phyloP scores from a whole-genome alignment of 2,329 filamentous ascomycete genomes.

The Cercospora citrullina region DNA sequence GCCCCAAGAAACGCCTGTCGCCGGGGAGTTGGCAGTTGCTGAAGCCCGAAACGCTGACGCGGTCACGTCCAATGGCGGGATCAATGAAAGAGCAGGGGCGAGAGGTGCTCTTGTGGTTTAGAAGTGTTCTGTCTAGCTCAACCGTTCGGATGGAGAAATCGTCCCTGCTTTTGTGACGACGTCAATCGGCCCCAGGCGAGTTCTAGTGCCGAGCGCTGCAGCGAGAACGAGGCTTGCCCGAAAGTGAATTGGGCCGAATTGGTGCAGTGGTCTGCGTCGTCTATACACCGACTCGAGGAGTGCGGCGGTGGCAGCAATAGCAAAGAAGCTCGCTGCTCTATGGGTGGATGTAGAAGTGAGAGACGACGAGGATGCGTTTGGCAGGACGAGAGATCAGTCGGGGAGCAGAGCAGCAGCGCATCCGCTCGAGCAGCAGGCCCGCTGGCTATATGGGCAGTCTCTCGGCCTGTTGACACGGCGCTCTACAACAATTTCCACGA shows the following conservation, averaged over 20 bases:
- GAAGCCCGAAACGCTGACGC: neutral
- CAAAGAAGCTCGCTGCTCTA: neutral
- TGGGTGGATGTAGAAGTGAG: neutral
- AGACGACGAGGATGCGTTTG: neutral
- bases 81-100: neutral
- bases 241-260: slow-evolving; percentile 8
- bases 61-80: neutral
- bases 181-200: slow-evolving; percentile 4
- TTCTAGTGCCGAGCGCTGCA: neutral
- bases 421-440: slow-evolving; percentile 8
- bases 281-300: neutral
- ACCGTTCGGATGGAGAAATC: slow-evolving; percentile 5
- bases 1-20: slow-evolving; percentile 5
- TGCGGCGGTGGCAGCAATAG: neutral
- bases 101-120: neutral
- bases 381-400: neutral
- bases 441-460: slow-evolving; percentile 13
- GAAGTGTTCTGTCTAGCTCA: neutral
- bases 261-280: neutral
- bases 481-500: slow-evolving; percentile 22
- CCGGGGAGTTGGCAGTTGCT: neutral
- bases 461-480: slow-evolving; percentile 6
- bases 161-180: slow-evolving; percentile 2
- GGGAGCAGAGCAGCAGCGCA: neutral
- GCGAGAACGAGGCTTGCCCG: slow-evolving; percentile 1